phyloP scores from a whole-genome alignment of 345 rosid genomes.

The Laguncularia racemosa region DNA sequence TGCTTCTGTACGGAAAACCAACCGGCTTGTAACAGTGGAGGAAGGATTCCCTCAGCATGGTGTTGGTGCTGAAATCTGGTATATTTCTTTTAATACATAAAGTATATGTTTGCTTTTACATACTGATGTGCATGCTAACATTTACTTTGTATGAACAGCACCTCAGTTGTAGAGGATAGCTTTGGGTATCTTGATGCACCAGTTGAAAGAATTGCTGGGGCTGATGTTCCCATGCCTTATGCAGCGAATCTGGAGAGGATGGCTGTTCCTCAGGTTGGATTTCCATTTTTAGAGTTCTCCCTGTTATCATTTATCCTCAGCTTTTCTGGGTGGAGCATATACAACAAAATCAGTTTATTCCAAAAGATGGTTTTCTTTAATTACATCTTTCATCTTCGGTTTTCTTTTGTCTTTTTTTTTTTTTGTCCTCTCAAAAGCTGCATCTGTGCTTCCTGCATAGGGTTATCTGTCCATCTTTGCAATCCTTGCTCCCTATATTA shows the following conservation, averaged over 20 bases:
- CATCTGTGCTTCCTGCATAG: too few species aligned
- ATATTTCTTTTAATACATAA: constrained; percentile 4
- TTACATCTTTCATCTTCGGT: too few species aligned
- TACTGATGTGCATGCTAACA: background rate
- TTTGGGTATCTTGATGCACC: constrained; percentile 88
- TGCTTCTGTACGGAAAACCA: constrained; percentile 87
- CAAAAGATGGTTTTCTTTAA: too few species aligned
- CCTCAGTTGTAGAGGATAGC: constrained; percentile 84
- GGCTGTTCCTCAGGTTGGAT: constrained; percentile 85
- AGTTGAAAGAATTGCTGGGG: constrained; percentile 82
- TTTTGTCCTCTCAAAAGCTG: too few species aligned
- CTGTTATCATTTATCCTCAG: background rate
- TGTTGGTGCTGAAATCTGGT: constrained; percentile 94
- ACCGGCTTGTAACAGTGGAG: constrained; percentile 89
- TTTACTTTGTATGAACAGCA: constrained; percentile 27
- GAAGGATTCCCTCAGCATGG: constrained; percentile 99
- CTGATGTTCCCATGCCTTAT: constrained; percentile 98
- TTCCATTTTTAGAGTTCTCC: constrained; percentile 3
- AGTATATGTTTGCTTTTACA: background rate
- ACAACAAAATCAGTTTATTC: too few species aligned
- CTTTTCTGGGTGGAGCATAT: background rate
- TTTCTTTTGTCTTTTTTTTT: too few species aligned
- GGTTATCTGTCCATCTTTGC: background rate
- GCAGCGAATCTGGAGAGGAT: constrained; percentile 91
- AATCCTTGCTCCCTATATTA: background rate